phyloP scores from a whole-genome alignment of 768 basidiomycete species.

The Amanita fuliginea region DNA sequence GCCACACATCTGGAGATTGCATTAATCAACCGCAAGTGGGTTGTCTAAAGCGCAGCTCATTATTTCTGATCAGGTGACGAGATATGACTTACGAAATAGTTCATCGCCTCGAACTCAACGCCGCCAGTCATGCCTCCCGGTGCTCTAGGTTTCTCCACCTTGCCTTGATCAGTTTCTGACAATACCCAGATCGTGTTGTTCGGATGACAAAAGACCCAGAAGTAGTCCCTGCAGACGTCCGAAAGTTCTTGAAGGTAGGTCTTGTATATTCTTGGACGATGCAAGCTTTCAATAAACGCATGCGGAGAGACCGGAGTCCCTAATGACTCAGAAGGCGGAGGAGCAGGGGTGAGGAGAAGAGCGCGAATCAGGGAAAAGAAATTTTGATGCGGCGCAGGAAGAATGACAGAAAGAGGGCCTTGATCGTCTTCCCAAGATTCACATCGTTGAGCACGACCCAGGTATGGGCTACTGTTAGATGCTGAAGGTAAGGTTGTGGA shows the following conservation, averaged over 20 bases:
- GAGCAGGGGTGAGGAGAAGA: constrained; percentile 46
- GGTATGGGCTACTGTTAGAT: constrained; percentile 15
- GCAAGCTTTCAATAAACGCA: constrained; percentile 56
- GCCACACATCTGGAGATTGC: constrained; percentile 57
- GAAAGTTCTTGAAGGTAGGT: constrained; percentile 31
- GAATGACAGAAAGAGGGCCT: constrained; percentile 32
- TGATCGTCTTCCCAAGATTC: constrained; percentile 50
- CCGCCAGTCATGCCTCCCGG: constrained; percentile 99
- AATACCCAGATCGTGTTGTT: constrained; percentile 88
- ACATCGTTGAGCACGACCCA: constrained; percentile 22
- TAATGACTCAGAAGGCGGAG: constrained; percentile 22
- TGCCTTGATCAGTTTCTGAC: constrained; percentile 69
- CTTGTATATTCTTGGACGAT: constrained; percentile 24
- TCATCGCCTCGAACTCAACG: constrained; percentile 96
- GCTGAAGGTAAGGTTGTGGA: constrained; percentile 51
- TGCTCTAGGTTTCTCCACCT: constrained; percentile 84
- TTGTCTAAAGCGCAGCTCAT: constrained; percentile 42
- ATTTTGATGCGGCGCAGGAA: constrained; percentile 65
- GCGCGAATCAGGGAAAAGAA: constrained; percentile 67
- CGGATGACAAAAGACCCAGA: constrained; percentile 96
- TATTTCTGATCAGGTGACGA: neutral
- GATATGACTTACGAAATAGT: constrained; percentile 65
- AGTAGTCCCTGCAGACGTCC: constrained; percentile 88
- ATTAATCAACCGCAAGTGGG: constrained; percentile 82
- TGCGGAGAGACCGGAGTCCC: constrained; percentile 40